A percentile compares a stretch with the other conserved stretches of the same genome.
Evolutionary conservation across 163 green algal species (phyloP).

Genomic region (Volvox carteri): DNA sequence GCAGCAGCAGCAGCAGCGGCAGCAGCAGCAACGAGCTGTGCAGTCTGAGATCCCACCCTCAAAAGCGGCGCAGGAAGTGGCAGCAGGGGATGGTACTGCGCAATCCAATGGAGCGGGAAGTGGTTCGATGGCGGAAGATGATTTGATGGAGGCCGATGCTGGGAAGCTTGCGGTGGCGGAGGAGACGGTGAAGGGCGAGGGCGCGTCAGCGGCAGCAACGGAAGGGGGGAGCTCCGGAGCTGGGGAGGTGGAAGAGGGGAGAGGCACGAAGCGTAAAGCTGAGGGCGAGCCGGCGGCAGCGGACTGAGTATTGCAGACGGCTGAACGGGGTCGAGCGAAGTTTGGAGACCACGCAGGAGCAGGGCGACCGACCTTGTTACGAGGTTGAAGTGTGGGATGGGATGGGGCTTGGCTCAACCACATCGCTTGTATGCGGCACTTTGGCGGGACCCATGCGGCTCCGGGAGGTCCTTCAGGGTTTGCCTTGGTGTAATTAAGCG

Average conservation of each 20-base stretch:
- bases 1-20: background rate
- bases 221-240: background rate
- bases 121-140: background rate
- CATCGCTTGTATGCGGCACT: no score
- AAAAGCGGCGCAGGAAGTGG: background rate
- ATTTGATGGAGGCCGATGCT: background rate
- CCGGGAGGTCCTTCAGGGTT: no score
- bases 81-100: background rate
- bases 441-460: no score
- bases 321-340: background rate
- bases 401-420: no score
- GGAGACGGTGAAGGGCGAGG: background rate
- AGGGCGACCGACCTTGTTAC: no score
- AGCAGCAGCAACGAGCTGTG: background rate
- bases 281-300: background rate
- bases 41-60: no score
- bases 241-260: background rate
- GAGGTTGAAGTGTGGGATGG: no score
- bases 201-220: background rate
- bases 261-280: conserved; percentile 51
- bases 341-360: no score
- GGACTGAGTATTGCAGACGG: background rate
- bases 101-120: background rate
- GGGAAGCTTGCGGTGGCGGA: background rate
- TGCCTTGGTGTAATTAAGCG: no score